Base-by-base conservation (phyloP, 192 early-diverging fungal species). In the Backusella circina region DNA sequence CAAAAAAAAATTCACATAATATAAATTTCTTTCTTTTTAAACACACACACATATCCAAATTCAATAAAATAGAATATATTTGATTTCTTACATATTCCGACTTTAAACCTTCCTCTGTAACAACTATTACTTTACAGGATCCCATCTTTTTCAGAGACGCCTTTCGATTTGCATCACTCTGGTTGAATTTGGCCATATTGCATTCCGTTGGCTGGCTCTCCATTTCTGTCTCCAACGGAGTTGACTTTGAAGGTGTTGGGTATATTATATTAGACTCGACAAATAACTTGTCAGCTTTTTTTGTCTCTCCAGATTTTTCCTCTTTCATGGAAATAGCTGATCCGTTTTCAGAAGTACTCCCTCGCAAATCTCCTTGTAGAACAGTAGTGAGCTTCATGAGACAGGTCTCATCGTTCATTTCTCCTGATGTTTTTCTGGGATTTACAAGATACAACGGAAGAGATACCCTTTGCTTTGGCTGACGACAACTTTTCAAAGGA, bases 191-290 rank as follows among this genome's bases (percentile, higher is more conserved):
- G 12, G 5, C n/a, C 26, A 61, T 28, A 12, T 61, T 61, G 26
- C 23, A 28, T 61, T 61, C 10, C 7, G 54, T 61, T 61, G 10
- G 54, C 12, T 61, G 21, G 5, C 3, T 61, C 23, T 61, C 54
- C 13, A 13, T 61, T 61, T 70, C 37, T n/a, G 23, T 9, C n/a
- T 26, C 36, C 6, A 36, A n/a, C 13, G 78, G 73, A 9, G 73
- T 75, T 13, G 78, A 79, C 44, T 65, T 75, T 13, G 78, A 79
- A 16, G 78, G 61, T 10, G 32, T 66, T 18, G 67, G 74, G 23
- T 61, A 28, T 61, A 61, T 28, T 12, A 28, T 26, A 28, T 61
- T 61, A 1, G 54, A 28, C 2, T 61, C 23, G 12, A 61, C n/a
- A 28, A 23, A 61, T 61, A 61, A 28, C 23, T 4, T 61, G 54